These are phyloP conservation scores for Phylloporus sp. DNA, from an alignment of 768 basidiomycete genomes.

Conservation along the genomic window DNA sequence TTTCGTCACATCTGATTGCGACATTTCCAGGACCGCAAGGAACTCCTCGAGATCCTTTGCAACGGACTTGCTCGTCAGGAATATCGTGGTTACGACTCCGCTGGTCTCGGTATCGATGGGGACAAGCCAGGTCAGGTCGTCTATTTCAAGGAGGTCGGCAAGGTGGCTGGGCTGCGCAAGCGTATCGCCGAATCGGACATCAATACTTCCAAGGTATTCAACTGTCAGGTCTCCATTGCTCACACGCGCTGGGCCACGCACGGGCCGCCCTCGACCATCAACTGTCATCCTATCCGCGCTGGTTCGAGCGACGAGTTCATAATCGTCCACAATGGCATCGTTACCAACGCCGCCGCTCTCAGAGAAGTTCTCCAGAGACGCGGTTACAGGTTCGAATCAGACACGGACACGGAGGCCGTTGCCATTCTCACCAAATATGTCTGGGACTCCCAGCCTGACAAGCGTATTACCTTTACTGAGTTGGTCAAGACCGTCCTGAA, in stretches of 20 bases:
- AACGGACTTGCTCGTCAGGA: slow-evolving; percentile 92
- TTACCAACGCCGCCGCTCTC: slow-evolving; percentile 89
- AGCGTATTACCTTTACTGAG: slow-evolving; percentile 81
- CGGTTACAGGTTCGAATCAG: slow-evolving; percentile 89
- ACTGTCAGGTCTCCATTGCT: slow-evolving; percentile 92
- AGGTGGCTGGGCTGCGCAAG: slow-evolving; percentile 89
- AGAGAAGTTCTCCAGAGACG: slow-evolving; percentile 91
- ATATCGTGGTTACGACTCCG: slow-evolving; percentile 98
- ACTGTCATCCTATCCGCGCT: slow-evolving; percentile 93
- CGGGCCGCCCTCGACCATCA: slow-evolving; percentile 78
- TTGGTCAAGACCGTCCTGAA: slow-evolving; percentile 94
- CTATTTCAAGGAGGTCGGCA: slow-evolving; percentile 98
- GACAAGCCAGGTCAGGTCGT: slow-evolving; percentile 72
- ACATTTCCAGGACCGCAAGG: slow-evolving; percentile 67
- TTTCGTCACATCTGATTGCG: slow-evolving; percentile 11
- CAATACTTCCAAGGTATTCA: slow-evolving; percentile 69
- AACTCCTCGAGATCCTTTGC: slow-evolving; percentile 85
- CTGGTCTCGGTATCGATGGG: slow-evolving; percentile 86
- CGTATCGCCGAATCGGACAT: slow-evolving; percentile 68
- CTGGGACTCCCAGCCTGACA: slow-evolving; percentile 87
- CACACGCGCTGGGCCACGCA: slow-evolving; percentile 99
- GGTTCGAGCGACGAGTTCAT: slow-evolving; percentile 80
- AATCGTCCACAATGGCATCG: slow-evolving; percentile 97
- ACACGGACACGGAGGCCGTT: slow-evolving; percentile 97
- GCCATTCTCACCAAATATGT: slow-evolving; percentile 95